A percentile compares a stretch with the other conserved stretches of the same genome.
These are phyloP conservation scores for Leishmania martiniquensis DNA, from an alignment of 208 protist species.

Conservation along the genomic window DNA sequence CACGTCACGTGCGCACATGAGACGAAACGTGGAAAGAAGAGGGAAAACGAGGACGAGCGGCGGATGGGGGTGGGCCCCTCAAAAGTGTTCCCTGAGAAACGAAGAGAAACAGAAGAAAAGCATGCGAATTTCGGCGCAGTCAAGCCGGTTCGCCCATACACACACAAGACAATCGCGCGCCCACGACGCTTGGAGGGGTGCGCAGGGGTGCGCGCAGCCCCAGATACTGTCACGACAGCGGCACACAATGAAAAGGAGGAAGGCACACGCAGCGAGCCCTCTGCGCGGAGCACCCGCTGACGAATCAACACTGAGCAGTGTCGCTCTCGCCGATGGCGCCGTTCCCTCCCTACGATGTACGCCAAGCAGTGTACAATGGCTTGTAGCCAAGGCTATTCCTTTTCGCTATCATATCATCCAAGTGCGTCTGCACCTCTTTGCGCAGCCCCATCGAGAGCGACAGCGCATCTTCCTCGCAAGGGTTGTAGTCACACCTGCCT, in stretches of 20 bases:
- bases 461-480: slow-evolving; percentile 39
- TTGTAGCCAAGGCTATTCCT: slow-evolving; percentile 47
- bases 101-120: neutral
- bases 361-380: slow-evolving; percentile 33
- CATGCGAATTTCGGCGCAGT: neutral
- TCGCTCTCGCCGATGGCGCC: neutral
- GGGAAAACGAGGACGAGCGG: neutral
- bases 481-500: slow-evolving; percentile 78
- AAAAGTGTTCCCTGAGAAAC: no score
- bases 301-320: neutral
- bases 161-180: no score
- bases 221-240: neutral
- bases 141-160: neutral
- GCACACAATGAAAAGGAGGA: neutral
- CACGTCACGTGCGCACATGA: neutral
- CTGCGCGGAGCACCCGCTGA: neutral
- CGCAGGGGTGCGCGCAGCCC: neutral
- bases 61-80: neutral
- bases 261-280: neutral
- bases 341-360: neutral
- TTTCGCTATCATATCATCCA: slow-evolving; percentile 51
- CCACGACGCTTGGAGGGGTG: neutral
- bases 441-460: slow-evolving; percentile 52
- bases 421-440: slow-evolving; percentile 73
- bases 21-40: neutral